These are phyloP conservation scores for Phaffomyces opuntiae DNA, from an alignment of 805 yeast species.

Conservation along the genomic window DNA sequence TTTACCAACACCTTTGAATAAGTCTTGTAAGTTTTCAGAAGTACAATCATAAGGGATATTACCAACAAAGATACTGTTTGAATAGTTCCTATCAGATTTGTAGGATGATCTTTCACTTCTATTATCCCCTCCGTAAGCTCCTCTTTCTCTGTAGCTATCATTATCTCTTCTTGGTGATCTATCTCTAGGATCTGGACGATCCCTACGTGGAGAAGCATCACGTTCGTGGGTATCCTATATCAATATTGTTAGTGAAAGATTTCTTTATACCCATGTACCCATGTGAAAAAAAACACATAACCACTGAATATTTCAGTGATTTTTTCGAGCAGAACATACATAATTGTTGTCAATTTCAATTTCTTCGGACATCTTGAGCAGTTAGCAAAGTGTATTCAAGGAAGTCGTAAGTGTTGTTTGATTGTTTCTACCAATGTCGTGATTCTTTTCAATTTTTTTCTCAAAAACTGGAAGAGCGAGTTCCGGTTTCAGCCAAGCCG, in stretches of 20 bases:
- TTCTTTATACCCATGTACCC: slow-evolving; percentile 4
- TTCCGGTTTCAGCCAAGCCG: background rate
- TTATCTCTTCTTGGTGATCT: slow-evolving; percentile 27
- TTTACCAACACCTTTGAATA: slow-evolving; percentile 53
- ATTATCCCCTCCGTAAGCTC: slow-evolving; percentile 10
- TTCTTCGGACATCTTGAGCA: slow-evolving; percentile 4
- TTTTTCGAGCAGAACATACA: background rate
- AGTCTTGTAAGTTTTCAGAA: slow-evolving; percentile 50
- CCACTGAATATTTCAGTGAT: background rate
- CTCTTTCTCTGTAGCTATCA: slow-evolving; percentile 28
- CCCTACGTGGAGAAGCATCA: slow-evolving; percentile 24
- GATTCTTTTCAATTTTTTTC: background rate
- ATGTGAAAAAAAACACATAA: background rate
- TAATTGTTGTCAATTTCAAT: slow-evolving; percentile 6
- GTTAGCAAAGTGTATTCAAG: background rate
- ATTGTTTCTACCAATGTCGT: background rate
- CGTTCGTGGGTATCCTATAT: slow-evolving; percentile 21
- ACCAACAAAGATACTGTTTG: slow-evolving; percentile 66
- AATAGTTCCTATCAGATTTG: slow-evolving; percentile 50
- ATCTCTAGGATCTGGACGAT: slow-evolving; percentile 20
- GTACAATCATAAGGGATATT: slow-evolving; percentile 62
- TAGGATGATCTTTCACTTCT: slow-evolving; percentile 26
- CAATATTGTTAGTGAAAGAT: background rate
- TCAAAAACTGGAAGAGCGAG: background rate
- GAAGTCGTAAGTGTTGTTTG: background rate